phyloP scores from a whole-genome alignment of 2,329 filamentous ascomycete species.

The Arthrobotrys conoides region DNA sequence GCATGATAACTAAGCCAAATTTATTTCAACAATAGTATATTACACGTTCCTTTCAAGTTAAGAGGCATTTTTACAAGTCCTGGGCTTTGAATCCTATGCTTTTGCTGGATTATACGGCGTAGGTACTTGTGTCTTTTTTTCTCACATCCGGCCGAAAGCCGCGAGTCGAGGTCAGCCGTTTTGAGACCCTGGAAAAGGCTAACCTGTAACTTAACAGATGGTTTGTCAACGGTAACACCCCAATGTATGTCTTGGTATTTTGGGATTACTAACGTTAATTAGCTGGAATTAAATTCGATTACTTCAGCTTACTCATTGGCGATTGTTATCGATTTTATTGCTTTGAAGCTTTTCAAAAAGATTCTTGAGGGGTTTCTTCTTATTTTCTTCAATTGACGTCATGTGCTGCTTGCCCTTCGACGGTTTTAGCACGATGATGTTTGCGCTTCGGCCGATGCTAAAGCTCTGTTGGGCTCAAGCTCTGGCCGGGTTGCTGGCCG shows the following conservation, averaged over 20 bases:
- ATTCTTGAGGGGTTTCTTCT: not conserved
- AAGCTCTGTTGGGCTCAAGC: not conserved
- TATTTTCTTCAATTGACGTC: conserved; percentile 38
- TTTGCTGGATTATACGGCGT: not conserved
- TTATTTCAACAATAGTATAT: not conserved
- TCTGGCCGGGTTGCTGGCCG: not conserved
- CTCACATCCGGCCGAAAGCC: conserved; percentile 41
- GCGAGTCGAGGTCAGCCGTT: conserved; percentile 5
- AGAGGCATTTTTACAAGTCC: conserved; percentile 37
- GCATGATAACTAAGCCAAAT: conserved; percentile 58
- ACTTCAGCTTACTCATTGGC: conserved; percentile 48
- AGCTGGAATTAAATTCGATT: conserved; percentile 13
- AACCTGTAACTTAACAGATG: too few relatives aligned
- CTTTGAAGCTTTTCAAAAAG: not conserved
- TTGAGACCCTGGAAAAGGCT: not conserved
- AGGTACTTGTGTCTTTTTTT: not conserved
- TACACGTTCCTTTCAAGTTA: conserved; percentile 19
- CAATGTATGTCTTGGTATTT: conserved; percentile 2
- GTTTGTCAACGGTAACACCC: too few relatives aligned
- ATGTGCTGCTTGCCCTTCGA: not conserved
- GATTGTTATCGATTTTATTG: not conserved
- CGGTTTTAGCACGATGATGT: not conserved
- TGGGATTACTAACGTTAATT: conserved; percentile 38
- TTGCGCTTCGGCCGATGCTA: conserved; percentile 22
- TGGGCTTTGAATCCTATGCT: conserved; percentile 41